phyloP scores from a whole-genome alignment of 2,329 filamentous ascomycete species.

The Lachnellula cervina region DNA sequence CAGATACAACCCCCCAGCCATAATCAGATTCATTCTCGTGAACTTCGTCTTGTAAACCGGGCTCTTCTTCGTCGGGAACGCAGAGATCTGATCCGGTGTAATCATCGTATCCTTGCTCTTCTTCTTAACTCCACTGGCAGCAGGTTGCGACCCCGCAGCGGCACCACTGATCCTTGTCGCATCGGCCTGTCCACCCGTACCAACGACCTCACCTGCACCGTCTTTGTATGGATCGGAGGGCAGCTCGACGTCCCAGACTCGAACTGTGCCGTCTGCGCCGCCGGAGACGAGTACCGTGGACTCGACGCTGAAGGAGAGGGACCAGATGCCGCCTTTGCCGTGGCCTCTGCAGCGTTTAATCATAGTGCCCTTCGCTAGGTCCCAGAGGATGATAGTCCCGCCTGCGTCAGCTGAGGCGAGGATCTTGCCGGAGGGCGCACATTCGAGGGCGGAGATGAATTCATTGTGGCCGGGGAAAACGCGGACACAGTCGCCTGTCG shows the following conservation, averaged over 20 bases:
- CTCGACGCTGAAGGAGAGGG: conserved; percentile 87
- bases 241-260: conserved; percentile 85
- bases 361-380: conserved; percentile 76
- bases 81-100: conserved; percentile 87
- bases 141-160: conserved; percentile 26
- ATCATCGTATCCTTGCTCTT: conserved; percentile 87
- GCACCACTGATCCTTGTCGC: conserved; percentile 42
- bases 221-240: conserved; percentile 60
- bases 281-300: conserved; percentile 86
- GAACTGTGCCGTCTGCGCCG: conserved; percentile 86
- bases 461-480: conserved; percentile 90
- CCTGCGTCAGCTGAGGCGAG: conserved; percentile 86
- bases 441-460: conserved; percentile 78
- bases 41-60: conserved; percentile 91
- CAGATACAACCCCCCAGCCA: conserved; percentile 70
- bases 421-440: conserved; percentile 80
- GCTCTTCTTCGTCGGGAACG: conserved; percentile 93
- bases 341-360: conserved; percentile 94
- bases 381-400: conserved; percentile 92
- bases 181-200: conserved; percentile 43
- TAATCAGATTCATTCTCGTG: conserved; percentile 88
- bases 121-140: conserved; percentile 52
- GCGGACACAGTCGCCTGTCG: conserved; percentile 79
- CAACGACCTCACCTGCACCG: conserved; percentile 36
- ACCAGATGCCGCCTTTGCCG: conserved; percentile 89